phyloP scores from a whole-genome alignment of 164 flowering plant genomes.

The Chimonanthus salicifolius region DNA sequence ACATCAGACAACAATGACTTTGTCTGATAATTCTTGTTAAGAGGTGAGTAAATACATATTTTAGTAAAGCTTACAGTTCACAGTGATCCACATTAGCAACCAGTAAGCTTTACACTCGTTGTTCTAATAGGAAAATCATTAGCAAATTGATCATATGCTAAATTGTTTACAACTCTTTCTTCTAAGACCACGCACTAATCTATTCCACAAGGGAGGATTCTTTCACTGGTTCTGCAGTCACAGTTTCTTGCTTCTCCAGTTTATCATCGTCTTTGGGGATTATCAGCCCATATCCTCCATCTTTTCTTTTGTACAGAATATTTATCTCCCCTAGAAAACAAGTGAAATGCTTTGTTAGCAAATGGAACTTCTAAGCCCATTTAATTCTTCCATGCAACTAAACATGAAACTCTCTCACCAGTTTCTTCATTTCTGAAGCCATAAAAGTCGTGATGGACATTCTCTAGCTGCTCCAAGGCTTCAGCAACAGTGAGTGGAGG shows the following conservation, averaged over 20 bases:
- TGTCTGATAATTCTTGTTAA: too few species aligned
- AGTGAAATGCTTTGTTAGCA: neutral
- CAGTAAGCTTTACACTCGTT: too few species aligned
- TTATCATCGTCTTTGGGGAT: slow-evolving; percentile 71
- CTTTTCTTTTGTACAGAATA: slow-evolving; percentile 76
- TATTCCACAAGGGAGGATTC: slow-evolving; percentile 41
- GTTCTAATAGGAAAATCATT: neutral
- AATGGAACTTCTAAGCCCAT: neutral
- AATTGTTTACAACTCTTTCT: neutral
- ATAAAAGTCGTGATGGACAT: slow-evolving; percentile 84
- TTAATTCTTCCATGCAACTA: neutral
- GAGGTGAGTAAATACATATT: too few species aligned
- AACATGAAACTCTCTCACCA: slow-evolving; percentile 32
- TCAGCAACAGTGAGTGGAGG: slow-evolving; percentile 81
- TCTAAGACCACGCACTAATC: neutral
- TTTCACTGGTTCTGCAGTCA: slow-evolving; percentile 28
- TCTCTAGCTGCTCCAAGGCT: slow-evolving; percentile 85
- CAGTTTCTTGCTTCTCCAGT: slow-evolving; percentile 43
- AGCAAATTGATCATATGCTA: neutral
- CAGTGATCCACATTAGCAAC: too few species aligned
- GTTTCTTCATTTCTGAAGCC: slow-evolving; percentile 89
- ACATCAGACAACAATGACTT: too few species aligned
- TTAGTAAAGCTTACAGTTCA: too few species aligned
- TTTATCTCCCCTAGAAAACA: slow-evolving; percentile 68
- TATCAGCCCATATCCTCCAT: slow-evolving; percentile 89